Conservation (phyloP, 202 grass and related monocot species). For the Setaria viridis region DNA sequence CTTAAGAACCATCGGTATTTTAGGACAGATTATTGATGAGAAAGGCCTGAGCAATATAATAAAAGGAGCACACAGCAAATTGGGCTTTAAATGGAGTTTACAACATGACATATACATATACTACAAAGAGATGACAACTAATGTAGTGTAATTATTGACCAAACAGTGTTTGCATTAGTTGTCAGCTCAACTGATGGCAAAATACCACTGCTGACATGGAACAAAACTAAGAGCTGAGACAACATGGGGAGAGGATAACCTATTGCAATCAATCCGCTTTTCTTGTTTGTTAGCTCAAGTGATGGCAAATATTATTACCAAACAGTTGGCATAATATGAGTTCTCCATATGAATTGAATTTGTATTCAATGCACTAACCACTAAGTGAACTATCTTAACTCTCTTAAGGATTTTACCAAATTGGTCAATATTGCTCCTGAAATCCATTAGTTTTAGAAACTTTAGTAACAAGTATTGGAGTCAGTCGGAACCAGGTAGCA, state of each 20-base stretch:
- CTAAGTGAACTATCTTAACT: slow-evolving; percentile 7
- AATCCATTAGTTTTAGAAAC: too few species aligned
- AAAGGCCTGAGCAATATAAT: neutral
- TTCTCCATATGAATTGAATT: neutral
- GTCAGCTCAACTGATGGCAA: neutral
- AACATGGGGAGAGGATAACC: slow-evolving; percentile 12
- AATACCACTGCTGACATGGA: slow-evolving; percentile 2
- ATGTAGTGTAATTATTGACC: neutral
- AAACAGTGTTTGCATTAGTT: neutral
- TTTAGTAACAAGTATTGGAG: too few species aligned
- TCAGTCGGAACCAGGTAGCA: neutral
- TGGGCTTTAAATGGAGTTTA: neutral
- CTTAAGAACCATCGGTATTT: slow-evolving; percentile 10
- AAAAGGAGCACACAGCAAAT: slow-evolving; percentile 1
- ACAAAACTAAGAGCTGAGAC: slow-evolving; percentile 18
- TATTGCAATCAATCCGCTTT: neutral
- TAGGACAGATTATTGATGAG: neutral
- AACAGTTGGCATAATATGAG: neutral
- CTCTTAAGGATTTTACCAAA: slow-evolving; percentile 9
- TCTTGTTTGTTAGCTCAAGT: neutral
- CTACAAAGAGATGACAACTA: neutral
- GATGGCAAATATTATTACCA: neutral
- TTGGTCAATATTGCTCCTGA: neutral
- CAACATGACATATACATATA: neutral
- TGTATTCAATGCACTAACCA: neutral